Base-by-base conservation (phyloP, 371 early-diverging fungal species). In the Apophysomyces sp. region DNA sequence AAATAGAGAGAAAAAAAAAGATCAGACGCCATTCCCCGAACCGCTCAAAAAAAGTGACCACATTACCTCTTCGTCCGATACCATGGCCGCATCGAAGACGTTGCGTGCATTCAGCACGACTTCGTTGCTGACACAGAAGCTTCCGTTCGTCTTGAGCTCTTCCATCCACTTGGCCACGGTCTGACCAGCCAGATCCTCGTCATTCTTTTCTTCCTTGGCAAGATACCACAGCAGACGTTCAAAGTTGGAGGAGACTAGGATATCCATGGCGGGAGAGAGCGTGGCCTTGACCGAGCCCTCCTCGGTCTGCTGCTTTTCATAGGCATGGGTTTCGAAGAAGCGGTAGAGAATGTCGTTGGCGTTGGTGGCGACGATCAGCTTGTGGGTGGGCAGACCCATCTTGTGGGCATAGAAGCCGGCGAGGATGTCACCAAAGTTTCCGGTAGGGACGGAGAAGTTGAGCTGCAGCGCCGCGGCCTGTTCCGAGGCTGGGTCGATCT, bases 351-450 rank as follows among this genome's bases (percentile, higher is more conserved):
- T 98, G 74, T 97, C 96, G 76, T 98, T 98, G 51, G 86, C 88
- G 76, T 98, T 98, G 54, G 98, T 97, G 16, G 98, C 97, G 52
- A 95, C 85, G 31, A 93, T 74, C 44, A 98, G 81, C 58, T 85
- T 82, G 29, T 80, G 77, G 61, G 93, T 83, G 9, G 98, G 98
- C 31, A 98, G 87, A 16, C 98, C 98, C 92, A 98, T 90, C 56
- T 86, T 87, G 39, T 84, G 78, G 11, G 97, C 96, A 77, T 90
- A 97, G 78, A 89, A 94, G 7, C 98, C 98, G 16, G 98, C 97
- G 57, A 98, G 83, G 49, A 97, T 85, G 65, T 98, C 98, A 67
- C 98, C 98, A 89, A 98, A 98, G 86, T 98, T 98, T 44, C 98
- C 98, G n/a, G 98, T 94, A 26, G 98, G 98, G 27, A 98, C 98